Base-by-base conservation (phyloP, 2,329 filamentous ascomycete species). In the Aureobasidium sp. region DNA sequence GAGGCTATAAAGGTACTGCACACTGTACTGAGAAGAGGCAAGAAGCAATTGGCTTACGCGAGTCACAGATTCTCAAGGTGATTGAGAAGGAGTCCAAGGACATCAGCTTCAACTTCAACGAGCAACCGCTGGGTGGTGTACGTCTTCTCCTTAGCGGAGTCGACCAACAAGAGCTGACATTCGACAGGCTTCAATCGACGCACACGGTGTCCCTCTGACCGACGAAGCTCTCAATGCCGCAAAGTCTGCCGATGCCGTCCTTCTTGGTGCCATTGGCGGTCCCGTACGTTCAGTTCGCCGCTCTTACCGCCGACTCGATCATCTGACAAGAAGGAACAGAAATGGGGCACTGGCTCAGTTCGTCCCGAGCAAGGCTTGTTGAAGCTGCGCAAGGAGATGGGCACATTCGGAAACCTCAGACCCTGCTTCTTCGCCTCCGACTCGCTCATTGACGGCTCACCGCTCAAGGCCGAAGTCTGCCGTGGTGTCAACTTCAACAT, bases 401-500 rank as follows among this genome's bases (percentile, higher is more conserved):
- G 80, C 66, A 89, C 91, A 54, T 97, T 94, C 73, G 91, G 90
- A 62, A 97, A 97, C 80, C 83, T 97, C 55, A 85, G 91, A 5
- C 91, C 90, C 8, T 97, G 91, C 79, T 94, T 88, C 79, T 97
- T 98, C 74, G 88, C 89, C 47, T 90, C 90, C 1, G 87, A 91
- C 50, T 80, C 83, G 24, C 84, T 96, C 45, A 84, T 95, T 64
- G 84, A 90, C 45, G 80, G 78, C 66, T 96, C 90, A 10, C 91
- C 91, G 0, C 82, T 97, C 58, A 95, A 95, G 73, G 83, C 86
- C 52, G 80, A 86, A 3, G 79, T 96, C 58, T 94, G 88, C 78
- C 79, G 83, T 58, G 90, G 88, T 64, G 90, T 88, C 62, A 86
- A 97, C 77, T 88, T 97, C 73, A 88, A 87, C 73, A 86, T 97